These are phyloP conservation scores for Beauveria sp. DNA, from an alignment of 2,329 filamentous ascomycete genomes.

Conservation along the genomic window DNA sequence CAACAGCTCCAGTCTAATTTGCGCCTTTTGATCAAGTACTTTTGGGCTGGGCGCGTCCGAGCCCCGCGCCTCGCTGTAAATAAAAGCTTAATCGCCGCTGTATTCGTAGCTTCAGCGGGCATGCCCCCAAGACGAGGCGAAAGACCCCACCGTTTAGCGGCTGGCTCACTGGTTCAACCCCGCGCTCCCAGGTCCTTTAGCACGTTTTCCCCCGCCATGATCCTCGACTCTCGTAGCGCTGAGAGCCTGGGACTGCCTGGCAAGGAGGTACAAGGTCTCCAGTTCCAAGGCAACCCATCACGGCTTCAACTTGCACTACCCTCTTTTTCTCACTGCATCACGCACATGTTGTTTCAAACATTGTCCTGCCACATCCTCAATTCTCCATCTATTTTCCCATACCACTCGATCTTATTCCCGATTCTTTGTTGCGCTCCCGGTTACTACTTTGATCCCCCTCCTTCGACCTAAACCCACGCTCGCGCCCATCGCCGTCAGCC, in stretches of 20 bases:
- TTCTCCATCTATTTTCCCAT: background rate
- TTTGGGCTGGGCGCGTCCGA: too few species aligned
- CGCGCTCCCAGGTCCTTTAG: background rate
- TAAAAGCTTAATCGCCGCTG: too few species aligned
- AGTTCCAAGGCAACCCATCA: background rate
- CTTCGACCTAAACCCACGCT: background rate
- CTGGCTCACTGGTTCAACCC: background rate
- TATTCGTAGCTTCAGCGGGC: too few species aligned
- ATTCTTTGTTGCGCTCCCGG: background rate
- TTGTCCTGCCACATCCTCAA: background rate
- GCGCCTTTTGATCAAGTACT: too few species aligned
- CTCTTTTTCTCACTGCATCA: background rate
- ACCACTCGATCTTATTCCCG: background rate
- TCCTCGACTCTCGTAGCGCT: background rate
- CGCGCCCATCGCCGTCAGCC: background rate
- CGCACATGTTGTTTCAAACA: background rate
- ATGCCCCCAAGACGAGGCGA: too few species aligned
- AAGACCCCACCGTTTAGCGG: too few species aligned
- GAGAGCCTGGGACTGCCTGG: too few species aligned
- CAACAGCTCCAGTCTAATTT: too few species aligned
- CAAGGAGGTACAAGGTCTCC: background rate
- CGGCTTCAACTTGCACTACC: background rate
- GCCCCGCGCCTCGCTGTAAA: too few species aligned
- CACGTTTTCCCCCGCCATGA: background rate
- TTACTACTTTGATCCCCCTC: background rate